Evolutionary conservation across 225 moss, liverwort and hornwort genomes (phyloP).

Genomic region (Lunularia cruciata): DNA sequence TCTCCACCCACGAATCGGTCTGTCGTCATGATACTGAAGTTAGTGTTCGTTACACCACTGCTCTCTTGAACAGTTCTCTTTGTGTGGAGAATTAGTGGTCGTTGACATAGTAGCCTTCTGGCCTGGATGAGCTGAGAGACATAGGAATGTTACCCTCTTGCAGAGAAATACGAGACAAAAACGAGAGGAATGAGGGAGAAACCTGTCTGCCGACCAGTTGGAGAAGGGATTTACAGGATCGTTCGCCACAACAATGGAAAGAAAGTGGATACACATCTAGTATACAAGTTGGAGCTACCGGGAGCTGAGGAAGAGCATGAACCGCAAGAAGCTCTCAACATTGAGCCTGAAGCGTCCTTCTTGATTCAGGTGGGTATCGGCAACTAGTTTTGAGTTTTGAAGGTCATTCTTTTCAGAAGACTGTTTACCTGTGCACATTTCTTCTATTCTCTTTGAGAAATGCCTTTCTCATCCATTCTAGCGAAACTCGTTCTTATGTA

Average conservation of each 20-base stretch:
- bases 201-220: constrained; percentile 64
- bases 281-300: constrained; percentile 71
- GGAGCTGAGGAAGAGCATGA: constrained; percentile 55
- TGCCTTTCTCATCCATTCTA: background rate
- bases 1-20: too few species aligned
- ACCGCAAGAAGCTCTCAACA: constrained; percentile 60
- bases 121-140: too few species aligned
- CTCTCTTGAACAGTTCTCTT: too few species aligned
- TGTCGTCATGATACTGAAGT: too few species aligned
- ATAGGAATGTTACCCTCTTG: background rate
- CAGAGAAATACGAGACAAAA: constrained; percentile 67
- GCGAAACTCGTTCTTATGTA: background rate
- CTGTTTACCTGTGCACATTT: too few species aligned
- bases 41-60: too few species aligned
- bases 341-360: constrained; percentile 64
- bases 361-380: constrained; percentile 67
- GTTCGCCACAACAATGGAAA: constrained; percentile 46
- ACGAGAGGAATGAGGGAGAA: constrained; percentile 59
- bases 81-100: too few species aligned
- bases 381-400: too few species aligned
- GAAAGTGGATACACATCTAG: constrained; percentile 52
- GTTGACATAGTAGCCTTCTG: too few species aligned
- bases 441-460: background rate
- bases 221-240: constrained; percentile 65
- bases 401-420: too few species aligned